These are phyloP conservation scores for Tulasnella sp. DNA, from an alignment of 768 basidiomycete genomes.

Conservation along the genomic window DNA sequence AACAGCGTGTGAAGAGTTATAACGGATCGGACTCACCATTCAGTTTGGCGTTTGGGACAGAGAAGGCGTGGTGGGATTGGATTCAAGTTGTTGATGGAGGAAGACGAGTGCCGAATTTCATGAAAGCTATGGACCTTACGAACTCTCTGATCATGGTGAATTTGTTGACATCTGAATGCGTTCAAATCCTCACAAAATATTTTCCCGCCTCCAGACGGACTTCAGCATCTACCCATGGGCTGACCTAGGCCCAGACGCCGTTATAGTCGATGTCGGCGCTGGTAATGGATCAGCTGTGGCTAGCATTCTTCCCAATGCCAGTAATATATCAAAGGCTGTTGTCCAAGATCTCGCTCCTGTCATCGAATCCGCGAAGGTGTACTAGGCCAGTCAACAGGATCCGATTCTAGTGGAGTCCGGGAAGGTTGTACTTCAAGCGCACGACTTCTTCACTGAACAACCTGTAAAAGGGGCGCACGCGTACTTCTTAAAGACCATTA, in stretches of 20 bases:
- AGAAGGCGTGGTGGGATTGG: background rate
- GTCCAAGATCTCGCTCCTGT: background rate
- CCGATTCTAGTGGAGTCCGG: background rate
- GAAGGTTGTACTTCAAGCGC: background rate
- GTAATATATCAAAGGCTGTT: background rate
- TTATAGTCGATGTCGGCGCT: background rate
- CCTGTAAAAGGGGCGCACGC: conserved; percentile 13
- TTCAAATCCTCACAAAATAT: background rate
- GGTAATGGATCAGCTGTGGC: background rate
- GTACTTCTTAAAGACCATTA: conserved; percentile 11
- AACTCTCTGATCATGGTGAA: background rate
- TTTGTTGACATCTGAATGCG: background rate
- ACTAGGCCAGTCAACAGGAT: background rate
- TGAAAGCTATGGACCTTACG: background rate
- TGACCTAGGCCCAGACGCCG: background rate
- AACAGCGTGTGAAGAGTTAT: background rate
- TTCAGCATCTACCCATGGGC: background rate
- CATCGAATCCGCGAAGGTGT: background rate
- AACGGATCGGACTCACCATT: background rate
- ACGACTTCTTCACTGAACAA: conserved; percentile 18
- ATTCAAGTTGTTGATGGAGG: background rate
- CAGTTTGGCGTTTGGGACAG: background rate
- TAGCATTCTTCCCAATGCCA: background rate
- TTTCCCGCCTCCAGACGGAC: background rate
- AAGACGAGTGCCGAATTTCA: background rate